A percentile compares a stretch with the other conserved stretches of the same genome.
These are phyloP conservation scores for Rhizopogon roseolus DNA, from an alignment of 768 basidiomycete genomes.

Conservation along the genomic window DNA sequence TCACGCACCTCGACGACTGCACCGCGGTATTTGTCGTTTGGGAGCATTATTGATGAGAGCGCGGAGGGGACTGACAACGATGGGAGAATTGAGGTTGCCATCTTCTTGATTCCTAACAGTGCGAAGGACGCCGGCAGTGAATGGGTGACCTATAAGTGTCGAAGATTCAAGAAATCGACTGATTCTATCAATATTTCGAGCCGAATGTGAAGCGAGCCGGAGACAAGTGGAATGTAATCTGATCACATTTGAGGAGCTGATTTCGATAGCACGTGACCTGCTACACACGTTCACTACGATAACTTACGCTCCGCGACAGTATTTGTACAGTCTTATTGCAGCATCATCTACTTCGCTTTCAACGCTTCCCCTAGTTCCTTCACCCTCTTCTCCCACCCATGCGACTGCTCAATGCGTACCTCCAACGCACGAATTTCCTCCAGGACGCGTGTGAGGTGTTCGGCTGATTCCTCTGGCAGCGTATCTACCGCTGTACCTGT, in stretches of 20 bases:
- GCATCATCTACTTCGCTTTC: conserved; percentile 2
- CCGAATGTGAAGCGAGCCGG: background rate
- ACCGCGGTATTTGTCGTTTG: conserved; percentile 67
- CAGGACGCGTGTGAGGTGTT: conserved; percentile 18
- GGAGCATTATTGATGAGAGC: conserved; percentile 6
- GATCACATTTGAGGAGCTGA: too few species aligned
- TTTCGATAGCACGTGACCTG: too few species aligned
- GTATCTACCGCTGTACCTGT: background rate
- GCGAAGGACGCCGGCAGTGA: background rate
- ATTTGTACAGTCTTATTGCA: too few species aligned
- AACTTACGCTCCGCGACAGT: too few species aligned
- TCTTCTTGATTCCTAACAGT: background rate
- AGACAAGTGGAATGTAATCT: background rate
- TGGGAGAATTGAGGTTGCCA: conserved; percentile 7
- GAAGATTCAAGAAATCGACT: background rate
- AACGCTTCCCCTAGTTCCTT: conserved; percentile 19
- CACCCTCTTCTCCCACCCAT: conserved; percentile 22
- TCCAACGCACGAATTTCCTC: conserved; percentile 24
- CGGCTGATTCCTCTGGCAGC: background rate
- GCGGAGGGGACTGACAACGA: background rate
- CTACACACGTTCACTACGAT: too few species aligned
- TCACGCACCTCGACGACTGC: conserved; percentile 79
- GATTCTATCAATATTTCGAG: background rate
- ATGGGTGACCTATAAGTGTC: background rate
- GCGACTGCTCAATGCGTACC: conserved; percentile 17